phyloP scores from a whole-genome alignment of 768 basidiomycete species.

The Dacryopinax spathularia region DNA sequence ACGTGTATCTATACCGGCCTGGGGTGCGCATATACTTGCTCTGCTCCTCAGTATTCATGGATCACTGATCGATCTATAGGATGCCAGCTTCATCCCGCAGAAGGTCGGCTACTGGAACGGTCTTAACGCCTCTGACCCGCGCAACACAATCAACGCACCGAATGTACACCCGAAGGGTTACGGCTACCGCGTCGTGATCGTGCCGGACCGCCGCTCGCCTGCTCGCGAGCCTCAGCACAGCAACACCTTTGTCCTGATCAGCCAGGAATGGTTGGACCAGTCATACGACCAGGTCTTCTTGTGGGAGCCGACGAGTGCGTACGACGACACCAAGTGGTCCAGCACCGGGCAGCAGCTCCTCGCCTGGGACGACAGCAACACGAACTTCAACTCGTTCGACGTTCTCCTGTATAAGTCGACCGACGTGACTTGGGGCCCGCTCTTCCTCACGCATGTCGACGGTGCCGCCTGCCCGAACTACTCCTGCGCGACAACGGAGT shows the following conservation, averaged over 20 bases:
- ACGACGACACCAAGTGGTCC: neutral
- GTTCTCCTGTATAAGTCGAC: neutral
- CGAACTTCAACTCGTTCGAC: neutral
- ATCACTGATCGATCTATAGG: no score
- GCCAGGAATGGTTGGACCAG: neutral
- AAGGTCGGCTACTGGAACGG: slow-evolving; percentile 2
- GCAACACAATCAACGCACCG: neutral
- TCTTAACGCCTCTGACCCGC: neutral
- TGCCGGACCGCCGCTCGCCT: neutral
- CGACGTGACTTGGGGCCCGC: neutral
- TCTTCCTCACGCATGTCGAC: neutral
- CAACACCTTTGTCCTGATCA: neutral
- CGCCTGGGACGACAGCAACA: neutral
- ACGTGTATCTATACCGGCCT: neutral
- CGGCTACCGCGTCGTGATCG: slow-evolving; percentile 1
- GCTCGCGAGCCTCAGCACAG: neutral
- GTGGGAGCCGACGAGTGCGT: neutral
- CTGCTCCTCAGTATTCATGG: no score
- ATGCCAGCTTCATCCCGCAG: neutral
- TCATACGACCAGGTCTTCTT: neutral
- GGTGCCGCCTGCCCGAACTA: neutral
- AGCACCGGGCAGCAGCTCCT: neutral
- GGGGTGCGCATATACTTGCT: neutral
- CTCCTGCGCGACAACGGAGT: neutral
- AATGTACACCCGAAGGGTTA: neutral